phyloP scores from a whole-genome alignment of 2,329 filamentous ascomycete genomes.

The Colletotrichum sp. region DNA sequence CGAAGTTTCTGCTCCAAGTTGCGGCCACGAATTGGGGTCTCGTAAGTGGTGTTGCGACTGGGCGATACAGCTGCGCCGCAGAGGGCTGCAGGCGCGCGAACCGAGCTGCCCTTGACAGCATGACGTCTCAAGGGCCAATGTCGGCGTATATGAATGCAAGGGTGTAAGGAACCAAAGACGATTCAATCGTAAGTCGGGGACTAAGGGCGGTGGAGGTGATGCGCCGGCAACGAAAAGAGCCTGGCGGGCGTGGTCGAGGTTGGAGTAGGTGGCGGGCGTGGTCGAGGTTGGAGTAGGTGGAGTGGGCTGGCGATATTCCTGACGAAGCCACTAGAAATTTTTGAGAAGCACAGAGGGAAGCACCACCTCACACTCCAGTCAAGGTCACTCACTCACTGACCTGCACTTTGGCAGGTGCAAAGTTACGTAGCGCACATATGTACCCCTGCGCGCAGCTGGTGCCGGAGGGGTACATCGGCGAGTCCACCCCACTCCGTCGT shows the following conservation, averaged over 20 bases:
- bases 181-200: neutral
- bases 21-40: constrained; percentile 14
- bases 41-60: constrained; percentile 14
- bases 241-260: neutral
- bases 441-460: neutral
- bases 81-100: constrained; percentile 22
- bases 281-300: neutral
- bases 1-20: constrained; percentile 19
- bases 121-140: constrained; percentile 16
- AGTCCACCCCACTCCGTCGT: neutral
- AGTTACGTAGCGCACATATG: neutral
- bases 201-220: neutral
- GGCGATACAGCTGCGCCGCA: constrained; percentile 20
- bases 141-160: neutral
- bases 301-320: constrained; percentile 13
- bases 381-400: neutral
- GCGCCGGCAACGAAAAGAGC: constrained; percentile 2
- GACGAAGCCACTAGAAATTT: constrained; percentile 21
- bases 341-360: neutral
- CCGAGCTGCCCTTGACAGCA: constrained; percentile 25
- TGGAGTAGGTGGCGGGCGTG: neutral
- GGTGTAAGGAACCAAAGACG: neutral
- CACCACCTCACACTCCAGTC: neutral
- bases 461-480: neutral
- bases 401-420: neutral